Conservation (phyloP, 495 filamentous ascomycete genomes). For the Xylaria castorea region DNA sequence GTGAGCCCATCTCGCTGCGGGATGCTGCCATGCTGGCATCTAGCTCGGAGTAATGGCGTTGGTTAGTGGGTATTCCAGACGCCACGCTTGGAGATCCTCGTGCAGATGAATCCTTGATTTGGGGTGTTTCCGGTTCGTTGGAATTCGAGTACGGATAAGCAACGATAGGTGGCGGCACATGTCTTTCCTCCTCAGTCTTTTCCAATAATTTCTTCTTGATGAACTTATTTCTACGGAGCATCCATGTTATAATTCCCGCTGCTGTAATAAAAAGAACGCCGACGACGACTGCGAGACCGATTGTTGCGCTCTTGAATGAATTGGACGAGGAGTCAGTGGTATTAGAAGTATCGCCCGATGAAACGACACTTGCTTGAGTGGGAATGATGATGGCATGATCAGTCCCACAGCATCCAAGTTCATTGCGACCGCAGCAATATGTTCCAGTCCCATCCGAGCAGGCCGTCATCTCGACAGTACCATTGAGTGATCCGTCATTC, state of each 20-base stretch:
- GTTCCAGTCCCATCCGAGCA: constrained; percentile 36
- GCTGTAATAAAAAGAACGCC: constrained; percentile 27
- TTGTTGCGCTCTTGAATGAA: constrained; percentile 24
- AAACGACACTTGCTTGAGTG: constrained; percentile 22
- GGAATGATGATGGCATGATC: constrained; percentile 31
- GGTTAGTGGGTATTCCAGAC: neutral
- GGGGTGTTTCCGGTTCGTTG: neutral
- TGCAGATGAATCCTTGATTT: constrained; percentile 4
- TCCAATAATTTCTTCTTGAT: constrained; percentile 10
- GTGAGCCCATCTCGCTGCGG: constrained; percentile 27
- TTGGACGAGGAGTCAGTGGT: neutral
- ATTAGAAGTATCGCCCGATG: neutral
- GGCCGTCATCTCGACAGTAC: constrained; percentile 33
- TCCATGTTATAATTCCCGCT: constrained; percentile 17
- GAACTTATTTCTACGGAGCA: constrained; percentile 18
- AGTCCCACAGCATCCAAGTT: constrained; percentile 40
- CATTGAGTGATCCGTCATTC: constrained; percentile 28
- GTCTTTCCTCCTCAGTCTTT: constrained; percentile 18
- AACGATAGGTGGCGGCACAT: constrained; percentile 2
- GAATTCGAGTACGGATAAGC: neutral
- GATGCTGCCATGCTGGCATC: constrained; percentile 23
- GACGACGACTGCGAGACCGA: constrained; percentile 22
- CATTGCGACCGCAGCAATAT: constrained; percentile 38
- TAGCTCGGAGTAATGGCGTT: constrained; percentile 27
- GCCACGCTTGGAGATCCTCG: constrained; percentile 12